Evolutionary conservation across 2,329 filamentous ascomycete species (phyloP).

Genomic region (Massarina eburnea): DNA sequence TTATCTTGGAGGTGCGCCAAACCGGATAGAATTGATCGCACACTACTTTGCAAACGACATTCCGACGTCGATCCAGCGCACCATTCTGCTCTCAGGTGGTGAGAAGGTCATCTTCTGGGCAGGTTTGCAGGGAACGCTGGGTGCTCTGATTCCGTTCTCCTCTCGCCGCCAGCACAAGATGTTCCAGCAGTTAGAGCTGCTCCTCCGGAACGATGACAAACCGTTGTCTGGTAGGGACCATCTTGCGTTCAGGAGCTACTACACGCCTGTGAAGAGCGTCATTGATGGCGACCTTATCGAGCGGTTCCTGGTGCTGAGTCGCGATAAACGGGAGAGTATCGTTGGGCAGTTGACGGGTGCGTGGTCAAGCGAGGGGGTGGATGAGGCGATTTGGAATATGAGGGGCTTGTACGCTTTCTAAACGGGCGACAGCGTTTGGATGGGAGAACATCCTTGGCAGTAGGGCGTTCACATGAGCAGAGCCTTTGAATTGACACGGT

Average conservation of each 20-base stretch:
- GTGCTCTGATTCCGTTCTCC: constrained; percentile 88
- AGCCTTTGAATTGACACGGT: no score
- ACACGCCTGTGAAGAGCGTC: constrained; percentile 91
- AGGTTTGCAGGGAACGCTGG: constrained; percentile 91
- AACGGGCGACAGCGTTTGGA: no score
- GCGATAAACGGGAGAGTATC: constrained; percentile 93
- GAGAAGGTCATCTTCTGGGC: constrained; percentile 92
- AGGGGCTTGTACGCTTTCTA: constrained; percentile 38
- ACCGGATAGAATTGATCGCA: constrained; percentile 79
- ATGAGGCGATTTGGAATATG: constrained; percentile 75
- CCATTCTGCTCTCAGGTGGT: constrained; percentile 85
- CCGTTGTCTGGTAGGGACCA: constrained; percentile 92
- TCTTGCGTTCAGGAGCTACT: constrained; percentile 93
- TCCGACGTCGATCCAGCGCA: constrained; percentile 86
- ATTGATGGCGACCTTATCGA: constrained; percentile 98
- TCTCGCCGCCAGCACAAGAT: constrained; percentile 95
- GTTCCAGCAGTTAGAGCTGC: constrained; percentile 90
- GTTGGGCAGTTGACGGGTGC: constrained; percentile 89
- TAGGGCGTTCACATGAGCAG: no score
- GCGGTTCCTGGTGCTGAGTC: constrained; percentile 78
- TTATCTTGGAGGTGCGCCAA: constrained; percentile 87
- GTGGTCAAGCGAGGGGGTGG: constrained; percentile 75
- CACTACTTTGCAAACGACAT: constrained; percentile 94
- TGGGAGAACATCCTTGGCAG: no score
- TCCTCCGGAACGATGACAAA: constrained; percentile 74